phyloP scores from a whole-genome alignment of 1,284 basidiomycete genomes.

The Cryptococcus hybrid region DNA sequence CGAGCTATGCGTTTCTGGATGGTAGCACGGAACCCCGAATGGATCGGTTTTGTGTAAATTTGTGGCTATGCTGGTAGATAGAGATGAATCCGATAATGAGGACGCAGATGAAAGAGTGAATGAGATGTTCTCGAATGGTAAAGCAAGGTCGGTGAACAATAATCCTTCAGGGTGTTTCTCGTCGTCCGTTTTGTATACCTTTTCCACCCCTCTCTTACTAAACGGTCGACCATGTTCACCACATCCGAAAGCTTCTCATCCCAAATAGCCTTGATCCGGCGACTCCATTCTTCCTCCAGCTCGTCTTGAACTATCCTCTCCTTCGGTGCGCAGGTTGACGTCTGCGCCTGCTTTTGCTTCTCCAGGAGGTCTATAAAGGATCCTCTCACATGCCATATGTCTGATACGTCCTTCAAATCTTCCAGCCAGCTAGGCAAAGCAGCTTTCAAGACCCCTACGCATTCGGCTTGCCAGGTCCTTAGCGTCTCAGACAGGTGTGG shows the following conservation, averaged over 20 bases:
- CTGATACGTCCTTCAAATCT: slow-evolving; percentile 32
- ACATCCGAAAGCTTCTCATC: slow-evolving; percentile 31
- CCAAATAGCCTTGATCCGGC: slow-evolving; percentile 44
- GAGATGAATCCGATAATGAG: neutral
- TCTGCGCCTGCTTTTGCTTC: too few species aligned
- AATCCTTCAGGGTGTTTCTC: neutral
- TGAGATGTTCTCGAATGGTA: slow-evolving; percentile 38
- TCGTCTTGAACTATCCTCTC: slow-evolving; percentile 4
- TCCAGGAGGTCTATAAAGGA: slow-evolving; percentile 14
- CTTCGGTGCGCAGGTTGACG: too few species aligned
- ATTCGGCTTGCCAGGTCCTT: slow-evolving; percentile 33
- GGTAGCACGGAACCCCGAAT: too few species aligned
- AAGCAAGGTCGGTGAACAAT: neutral
- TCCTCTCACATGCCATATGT: slow-evolving; percentile 43
- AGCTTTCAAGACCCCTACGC: slow-evolving; percentile 28
- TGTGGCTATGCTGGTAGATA: too few species aligned
- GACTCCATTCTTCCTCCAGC: slow-evolving; percentile 41
- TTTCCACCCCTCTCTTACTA: slow-evolving; percentile 15
- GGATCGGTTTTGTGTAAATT: too few species aligned
- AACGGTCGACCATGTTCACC: slow-evolving; percentile 4
- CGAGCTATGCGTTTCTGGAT: too few species aligned
- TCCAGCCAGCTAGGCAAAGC: slow-evolving; percentile 35
- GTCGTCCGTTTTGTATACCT: slow-evolving; percentile 18
- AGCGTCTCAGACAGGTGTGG: slow-evolving; percentile 50
- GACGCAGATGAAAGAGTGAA: neutral